phyloP scores from a whole-genome alignment of 1,284 basidiomycete genomes.

The Waitea zeae region DNA sequence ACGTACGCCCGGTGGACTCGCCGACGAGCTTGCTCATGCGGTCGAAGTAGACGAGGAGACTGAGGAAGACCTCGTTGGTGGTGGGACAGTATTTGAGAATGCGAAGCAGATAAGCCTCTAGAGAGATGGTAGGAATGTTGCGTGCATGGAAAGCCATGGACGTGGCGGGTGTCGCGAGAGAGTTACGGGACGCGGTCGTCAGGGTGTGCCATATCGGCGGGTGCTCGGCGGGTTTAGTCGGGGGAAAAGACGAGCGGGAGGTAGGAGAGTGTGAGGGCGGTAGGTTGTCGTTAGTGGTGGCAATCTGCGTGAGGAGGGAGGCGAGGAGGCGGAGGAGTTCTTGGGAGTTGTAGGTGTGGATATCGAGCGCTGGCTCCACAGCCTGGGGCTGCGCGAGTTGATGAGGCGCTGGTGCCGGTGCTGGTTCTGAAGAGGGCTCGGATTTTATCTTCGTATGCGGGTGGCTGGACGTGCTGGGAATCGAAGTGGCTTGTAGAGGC shows the following conservation, averaged over 20 bases:
- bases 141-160: conserved; percentile 90
- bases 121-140: conserved; percentile 86
- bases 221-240: conserved; percentile 10
- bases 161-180: conserved; percentile 66
- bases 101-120: conserved; percentile 87
- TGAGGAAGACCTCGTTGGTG: conserved; percentile 94
- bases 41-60: conserved; percentile 93
- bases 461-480: too few species aligned
- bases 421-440: too few species aligned
- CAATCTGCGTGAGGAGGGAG: conserved; percentile 80
- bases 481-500: too few species aligned
- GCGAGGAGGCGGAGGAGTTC: conserved; percentile 84
- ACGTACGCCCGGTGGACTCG: conserved; percentile 52
- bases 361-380: conserved; percentile 33
- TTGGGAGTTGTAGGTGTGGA: conserved; percentile 44
- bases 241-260: conserved; percentile 11
- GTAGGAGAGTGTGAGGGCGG: conserved; percentile 9
- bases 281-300: conserved; percentile 72
- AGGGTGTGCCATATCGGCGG: conserved; percentile 42
- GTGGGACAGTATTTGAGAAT: conserved; percentile 98
- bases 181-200: conserved; percentile 65
- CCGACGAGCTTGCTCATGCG: conserved; percentile 62
- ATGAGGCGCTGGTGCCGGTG: not conserved
- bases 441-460: too few species aligned
- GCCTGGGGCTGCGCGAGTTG: not conserved